A percentile compares a stretch with the other conserved stretches of the same genome.
phyloP scores from a whole-genome alignment of 768 basidiomycete genomes.

The Saitozyma sp. region DNA sequence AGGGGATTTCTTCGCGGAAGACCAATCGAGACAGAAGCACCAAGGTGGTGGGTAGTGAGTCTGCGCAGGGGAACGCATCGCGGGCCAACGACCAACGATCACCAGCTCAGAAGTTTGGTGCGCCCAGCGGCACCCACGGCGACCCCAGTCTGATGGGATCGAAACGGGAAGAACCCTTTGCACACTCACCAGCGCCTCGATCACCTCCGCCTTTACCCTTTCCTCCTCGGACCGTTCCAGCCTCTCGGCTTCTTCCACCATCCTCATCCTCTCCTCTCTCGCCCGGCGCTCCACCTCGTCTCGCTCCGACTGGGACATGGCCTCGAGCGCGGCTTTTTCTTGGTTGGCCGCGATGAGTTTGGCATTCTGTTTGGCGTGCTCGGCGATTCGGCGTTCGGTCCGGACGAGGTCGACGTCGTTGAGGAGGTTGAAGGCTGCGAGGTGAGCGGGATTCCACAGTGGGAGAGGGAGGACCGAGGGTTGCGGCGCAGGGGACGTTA shows the following conservation, averaged over 20 bases:
- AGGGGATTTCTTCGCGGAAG: constrained; percentile 1
- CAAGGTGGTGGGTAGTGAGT: no score
- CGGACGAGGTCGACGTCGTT: constrained; percentile 76
- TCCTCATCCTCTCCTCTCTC: constrained; percentile 33
- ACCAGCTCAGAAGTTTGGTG: no score
- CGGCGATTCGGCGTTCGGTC: constrained; percentile 79
- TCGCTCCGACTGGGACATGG: constrained; percentile 28
- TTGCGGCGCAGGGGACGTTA: constrained; percentile 2
- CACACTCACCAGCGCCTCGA: constrained; percentile 31
- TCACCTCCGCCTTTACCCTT: constrained; percentile 26
- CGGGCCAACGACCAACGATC: no score
- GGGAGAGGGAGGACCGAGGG: background rate
- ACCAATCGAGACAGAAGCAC: background rate
- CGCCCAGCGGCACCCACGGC: no score
- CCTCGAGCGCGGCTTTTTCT: constrained; percentile 27
- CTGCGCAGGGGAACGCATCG: no score
- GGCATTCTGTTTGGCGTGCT: constrained; percentile 77
- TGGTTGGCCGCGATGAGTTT: constrained; percentile 76
- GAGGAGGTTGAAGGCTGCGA: constrained; percentile 87
- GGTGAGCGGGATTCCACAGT: background rate
- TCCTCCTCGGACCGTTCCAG: constrained; percentile 32
- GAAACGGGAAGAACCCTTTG: no score
- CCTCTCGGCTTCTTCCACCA: constrained; percentile 40
- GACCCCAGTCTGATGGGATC: no score
- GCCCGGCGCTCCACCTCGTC: constrained; percentile 27